Evolutionary conservation across 331 rosid species (phyloP).

Genomic region (Quercus lobata): DNA sequence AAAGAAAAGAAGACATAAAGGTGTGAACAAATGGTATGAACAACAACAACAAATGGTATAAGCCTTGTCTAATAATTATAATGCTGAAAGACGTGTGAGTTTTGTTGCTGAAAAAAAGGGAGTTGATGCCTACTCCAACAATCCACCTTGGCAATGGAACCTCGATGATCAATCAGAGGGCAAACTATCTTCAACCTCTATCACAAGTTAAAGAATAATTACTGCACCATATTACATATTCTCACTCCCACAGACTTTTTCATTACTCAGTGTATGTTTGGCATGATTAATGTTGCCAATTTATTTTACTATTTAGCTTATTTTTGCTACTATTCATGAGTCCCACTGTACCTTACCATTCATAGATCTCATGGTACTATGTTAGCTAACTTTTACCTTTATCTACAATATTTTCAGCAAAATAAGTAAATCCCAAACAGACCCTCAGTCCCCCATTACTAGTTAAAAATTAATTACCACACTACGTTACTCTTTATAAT

Average conservation of each 20-base stretch:
- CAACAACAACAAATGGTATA: background rate
- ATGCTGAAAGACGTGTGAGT: background rate
- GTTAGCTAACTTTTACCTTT: too few species aligned
- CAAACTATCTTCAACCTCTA: background rate
- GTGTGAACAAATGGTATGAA: background rate
- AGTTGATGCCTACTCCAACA: background rate
- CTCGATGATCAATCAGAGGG: background rate
- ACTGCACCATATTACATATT: background rate
- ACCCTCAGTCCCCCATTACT: too few species aligned
- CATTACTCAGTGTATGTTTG: too few species aligned
- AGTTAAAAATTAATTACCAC: too few species aligned
- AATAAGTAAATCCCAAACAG: too few species aligned
- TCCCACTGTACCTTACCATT: too few species aligned
- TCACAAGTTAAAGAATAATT: background rate
- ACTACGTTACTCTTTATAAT: too few species aligned
- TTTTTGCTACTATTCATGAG: too few species aligned
- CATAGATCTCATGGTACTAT: too few species aligned
- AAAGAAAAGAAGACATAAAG: background rate
- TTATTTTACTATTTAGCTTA: too few species aligned
- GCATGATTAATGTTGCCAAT: too few species aligned
- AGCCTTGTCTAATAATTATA: background rate
- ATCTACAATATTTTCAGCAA: too few species aligned
- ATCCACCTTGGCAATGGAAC: background rate
- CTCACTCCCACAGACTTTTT: background rate
- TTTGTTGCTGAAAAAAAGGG: background rate